Base-by-base conservation (phyloP, 2,329 filamentous ascomycete species). In the Ascomycota sp. region DNA sequence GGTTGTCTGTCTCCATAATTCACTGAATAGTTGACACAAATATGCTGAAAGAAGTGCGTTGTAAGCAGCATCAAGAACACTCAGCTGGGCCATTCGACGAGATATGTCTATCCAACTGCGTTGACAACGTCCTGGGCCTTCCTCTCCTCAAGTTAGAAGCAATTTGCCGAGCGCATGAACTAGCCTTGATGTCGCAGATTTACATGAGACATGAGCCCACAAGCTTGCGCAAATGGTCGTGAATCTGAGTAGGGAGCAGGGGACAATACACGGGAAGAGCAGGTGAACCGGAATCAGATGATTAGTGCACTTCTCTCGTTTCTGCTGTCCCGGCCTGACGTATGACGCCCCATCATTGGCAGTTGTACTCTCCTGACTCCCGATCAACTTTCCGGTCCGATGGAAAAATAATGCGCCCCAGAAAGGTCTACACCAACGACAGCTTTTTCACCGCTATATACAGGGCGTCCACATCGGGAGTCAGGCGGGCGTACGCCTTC, bases 371-470 rank as follows among this genome's bases (percentile, higher is more conserved):
- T 8, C 22, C 23, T 25, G 10, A 12, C 8, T 38, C 54, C 51
- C 46, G 50, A 54, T 45, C 47, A 46, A 43, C 41, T 45, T 41
- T 36, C 45, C 39, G 37, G 39, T 43, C 22, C 3, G 3, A 23
- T 23, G 8, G 8, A 11, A 9, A 23, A 23, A 23, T 9, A 23
- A 3, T 3, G 5, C 8, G 3, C 3, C 22, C 8, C 8, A 23
- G 8, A 30, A 25, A 15, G 17, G 15, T 48, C 77, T 92, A 95
- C 57, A 95, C 89, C 53, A 98, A 89, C 47, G 78, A 77, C 47
- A 98, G 76, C 78, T 95, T 98, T 62, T 89, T 95, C 52, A 89
- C 91, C 41, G 89, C 91, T 62, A 98, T 94, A 65, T 98, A 89
- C 48, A 98, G 78, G 52, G 89, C 89, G 61, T 98, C 89, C 47